Evolutionary conservation across 2,329 filamentous ascomycete genomes (phyloP).

Genomic region (Penicillium sp.): DNA sequence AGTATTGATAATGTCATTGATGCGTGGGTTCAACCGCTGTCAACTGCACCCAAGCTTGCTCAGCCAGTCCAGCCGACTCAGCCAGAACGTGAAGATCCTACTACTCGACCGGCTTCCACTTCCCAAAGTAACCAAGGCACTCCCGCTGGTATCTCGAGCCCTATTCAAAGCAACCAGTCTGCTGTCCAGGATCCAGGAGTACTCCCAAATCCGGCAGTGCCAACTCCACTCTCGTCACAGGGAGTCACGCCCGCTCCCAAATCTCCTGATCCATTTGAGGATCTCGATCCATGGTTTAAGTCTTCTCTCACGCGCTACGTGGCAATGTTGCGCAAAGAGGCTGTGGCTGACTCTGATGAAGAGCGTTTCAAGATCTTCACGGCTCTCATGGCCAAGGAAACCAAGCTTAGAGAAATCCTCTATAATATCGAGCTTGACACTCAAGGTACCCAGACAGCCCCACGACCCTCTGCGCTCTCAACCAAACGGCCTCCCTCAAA

Average conservation of each 20-base stretch:
- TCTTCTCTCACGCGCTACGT: conserved; percentile 56
- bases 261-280: conserved; percentile 47
- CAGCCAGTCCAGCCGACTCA: conserved; percentile 9
- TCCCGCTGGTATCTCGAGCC: conserved; percentile 10
- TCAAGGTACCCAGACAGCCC: conserved; percentile 18
- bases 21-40: conserved; percentile 42
- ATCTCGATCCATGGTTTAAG: conserved; percentile 58
- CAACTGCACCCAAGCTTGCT: conserved; percentile 19
- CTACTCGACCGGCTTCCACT: conserved; percentile 8
- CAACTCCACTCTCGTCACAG: conserved; percentile 10
- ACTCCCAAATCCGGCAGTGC: conserved; percentile 6
- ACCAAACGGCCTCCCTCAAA: conserved; percentile 7
- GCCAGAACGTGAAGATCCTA: conserved; percentile 5
- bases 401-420: conserved; percentile 47
- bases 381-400: conserved; percentile 49
- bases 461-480: conserved; percentile 10
- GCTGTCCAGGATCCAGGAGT: conserved; percentile 1
- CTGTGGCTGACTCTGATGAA: conserved; percentile 47
- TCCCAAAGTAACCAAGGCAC: conserved; percentile 12
- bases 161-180: conserved; percentile 6
- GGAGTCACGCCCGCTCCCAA: conserved; percentile 11
- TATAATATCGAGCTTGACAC: conserved; percentile 49
- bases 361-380: conserved; percentile 56
- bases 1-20: conserved; percentile 47
- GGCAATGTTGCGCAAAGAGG: conserved; percentile 54